These are phyloP conservation scores for Mycena leptocephala DNA, from an alignment of 768 basidiomycete species.

Conservation along the genomic window DNA sequence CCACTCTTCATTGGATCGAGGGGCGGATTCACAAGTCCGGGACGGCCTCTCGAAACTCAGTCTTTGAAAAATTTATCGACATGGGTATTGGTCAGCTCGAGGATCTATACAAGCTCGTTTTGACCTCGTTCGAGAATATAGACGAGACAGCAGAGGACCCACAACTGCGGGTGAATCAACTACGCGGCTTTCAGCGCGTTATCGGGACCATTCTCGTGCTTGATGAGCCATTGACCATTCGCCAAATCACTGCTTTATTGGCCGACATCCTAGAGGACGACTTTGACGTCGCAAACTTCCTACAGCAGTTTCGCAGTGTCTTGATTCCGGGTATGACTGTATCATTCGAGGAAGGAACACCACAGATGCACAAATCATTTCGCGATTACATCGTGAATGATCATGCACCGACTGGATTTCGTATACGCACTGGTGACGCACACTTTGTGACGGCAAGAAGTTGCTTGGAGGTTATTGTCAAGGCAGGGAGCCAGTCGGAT, in stretches of 20 bases:
- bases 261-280: too few species aligned
- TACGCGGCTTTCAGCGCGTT: background rate
- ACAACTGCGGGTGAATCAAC: background rate
- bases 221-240: background rate
- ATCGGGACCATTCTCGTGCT: too few species aligned
- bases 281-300: too few species aligned
- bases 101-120: background rate
- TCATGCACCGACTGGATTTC: background rate
- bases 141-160: background rate
- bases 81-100: background rate
- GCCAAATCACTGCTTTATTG: too few species aligned
- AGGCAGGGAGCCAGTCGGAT: background rate
- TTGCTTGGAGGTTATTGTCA: too few species aligned
- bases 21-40: background rate
- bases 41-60: background rate
- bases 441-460: background rate
- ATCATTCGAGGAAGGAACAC: conserved; percentile 1
- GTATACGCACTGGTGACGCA: background rate
- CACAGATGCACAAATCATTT: conserved; percentile 3
- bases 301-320: too few species aligned
- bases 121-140: background rate
- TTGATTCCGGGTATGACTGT: too few species aligned
- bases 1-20: conserved; percentile 13
- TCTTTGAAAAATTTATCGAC: background rate
- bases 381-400: too few species aligned